These are phyloP conservation scores for Neurospora terricola DNA, from an alignment of 495 filamentous ascomycete species.

Conservation along the genomic window DNA sequence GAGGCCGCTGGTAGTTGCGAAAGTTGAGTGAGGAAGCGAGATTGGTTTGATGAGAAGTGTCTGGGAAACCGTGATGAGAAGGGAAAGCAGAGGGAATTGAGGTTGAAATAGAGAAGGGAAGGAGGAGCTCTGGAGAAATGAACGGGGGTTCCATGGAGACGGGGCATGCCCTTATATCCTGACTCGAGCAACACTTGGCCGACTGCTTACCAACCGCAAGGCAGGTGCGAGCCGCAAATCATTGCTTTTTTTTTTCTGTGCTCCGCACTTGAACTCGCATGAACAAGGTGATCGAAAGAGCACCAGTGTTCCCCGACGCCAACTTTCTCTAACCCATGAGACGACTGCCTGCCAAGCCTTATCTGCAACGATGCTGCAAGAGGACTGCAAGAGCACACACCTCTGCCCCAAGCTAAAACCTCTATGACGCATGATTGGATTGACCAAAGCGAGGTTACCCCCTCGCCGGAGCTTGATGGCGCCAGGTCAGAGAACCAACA, in stretches of 20 bases:
- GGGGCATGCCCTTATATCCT: not conserved
- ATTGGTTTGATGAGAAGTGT: not conserved
- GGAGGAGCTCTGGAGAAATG: not conserved
- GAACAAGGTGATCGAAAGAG: not conserved
- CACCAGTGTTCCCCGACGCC: not conserved
- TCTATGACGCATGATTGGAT: not conserved
- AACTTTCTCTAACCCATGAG: not conserved
- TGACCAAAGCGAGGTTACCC: not conserved
- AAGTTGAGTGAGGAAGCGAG: not conserved
- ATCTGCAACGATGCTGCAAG: not conserved
- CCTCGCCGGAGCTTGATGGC: not conserved
- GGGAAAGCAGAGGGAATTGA: not conserved
- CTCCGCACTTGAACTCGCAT: not conserved
- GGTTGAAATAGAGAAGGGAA: not conserved
- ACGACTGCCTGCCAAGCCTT: not conserved
- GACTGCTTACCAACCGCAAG: not conserved
- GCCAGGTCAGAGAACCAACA: not conserved
- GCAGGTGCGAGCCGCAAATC: not conserved
- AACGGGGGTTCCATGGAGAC: not conserved
- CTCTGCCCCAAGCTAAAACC: not conserved
- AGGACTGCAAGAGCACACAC: not conserved
- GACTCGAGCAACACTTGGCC: not conserved
- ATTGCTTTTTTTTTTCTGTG: not conserved
- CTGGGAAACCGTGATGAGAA: not conserved
- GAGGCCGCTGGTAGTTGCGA: not conserved